A percentile compares a stretch with the other conserved stretches of the same genome.
Evolutionary conservation across 768 basidiomycete species (phyloP).

Genomic region (Trametes elegans): DNA sequence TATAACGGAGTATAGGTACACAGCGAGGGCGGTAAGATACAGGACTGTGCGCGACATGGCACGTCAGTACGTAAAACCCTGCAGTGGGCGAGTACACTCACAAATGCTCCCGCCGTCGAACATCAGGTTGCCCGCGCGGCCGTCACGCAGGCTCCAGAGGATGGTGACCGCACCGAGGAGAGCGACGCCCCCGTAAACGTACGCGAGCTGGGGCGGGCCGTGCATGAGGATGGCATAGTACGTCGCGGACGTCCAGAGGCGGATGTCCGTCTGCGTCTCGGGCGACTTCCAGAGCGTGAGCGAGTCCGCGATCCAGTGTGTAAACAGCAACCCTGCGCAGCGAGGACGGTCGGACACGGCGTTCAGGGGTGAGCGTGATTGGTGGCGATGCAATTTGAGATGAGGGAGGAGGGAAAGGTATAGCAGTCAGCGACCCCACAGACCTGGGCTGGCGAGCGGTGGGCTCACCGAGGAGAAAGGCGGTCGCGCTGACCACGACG

Average conservation of each 20-base stretch:
- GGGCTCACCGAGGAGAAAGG: slow-evolving; percentile 70
- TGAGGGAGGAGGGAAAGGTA: neutral
- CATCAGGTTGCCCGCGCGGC: slow-evolving; percentile 82
- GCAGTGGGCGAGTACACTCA: slow-evolving; percentile 37
- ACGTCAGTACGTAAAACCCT: neutral
- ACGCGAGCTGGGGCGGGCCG: slow-evolving; percentile 54
- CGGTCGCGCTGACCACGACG: slow-evolving; percentile 73
- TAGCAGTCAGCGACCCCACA: neutral
- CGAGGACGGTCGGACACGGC: neutral
- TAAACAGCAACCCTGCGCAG: slow-evolving; percentile 71
- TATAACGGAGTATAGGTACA: slow-evolving; percentile 76
- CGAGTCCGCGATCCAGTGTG: slow-evolving; percentile 93
- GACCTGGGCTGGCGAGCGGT: slow-evolving; percentile 3
- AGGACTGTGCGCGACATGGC: slow-evolving; percentile 50
- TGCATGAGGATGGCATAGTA: slow-evolving; percentile 81
- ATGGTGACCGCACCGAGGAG: slow-evolving; percentile 63
- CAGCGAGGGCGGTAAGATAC: slow-evolving; percentile 64
- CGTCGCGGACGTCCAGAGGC: slow-evolving; percentile 77
- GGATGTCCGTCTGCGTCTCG: slow-evolving; percentile 64
- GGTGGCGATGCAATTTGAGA: slow-evolving; percentile 7
- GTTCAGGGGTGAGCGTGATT: neutral
- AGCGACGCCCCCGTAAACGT: slow-evolving; percentile 55
- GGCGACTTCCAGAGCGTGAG: slow-evolving; percentile 88
- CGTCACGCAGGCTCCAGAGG: slow-evolving; percentile 75
- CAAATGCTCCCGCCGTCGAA: slow-evolving; percentile 90